These are phyloP conservation scores for Ceratocystis lukuohia DNA, from an alignment of 2,329 filamentous ascomycete species.

Conservation along the genomic window DNA sequence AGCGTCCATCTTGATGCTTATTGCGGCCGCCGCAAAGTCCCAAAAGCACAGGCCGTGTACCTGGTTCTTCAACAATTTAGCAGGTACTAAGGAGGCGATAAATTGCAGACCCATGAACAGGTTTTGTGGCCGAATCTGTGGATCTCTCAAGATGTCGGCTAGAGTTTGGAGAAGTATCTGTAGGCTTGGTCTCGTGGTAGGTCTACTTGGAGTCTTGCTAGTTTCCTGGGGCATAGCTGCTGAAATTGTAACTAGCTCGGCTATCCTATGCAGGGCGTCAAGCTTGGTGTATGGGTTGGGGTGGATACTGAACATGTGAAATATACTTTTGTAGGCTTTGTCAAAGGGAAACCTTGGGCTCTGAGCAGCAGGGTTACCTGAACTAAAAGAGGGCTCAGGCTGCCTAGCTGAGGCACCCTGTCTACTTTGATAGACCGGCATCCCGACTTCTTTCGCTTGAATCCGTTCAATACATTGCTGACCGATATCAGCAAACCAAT, in stretches of 20 bases:
- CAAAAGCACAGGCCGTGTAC: conserved; percentile 70
- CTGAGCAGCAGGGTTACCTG: background rate
- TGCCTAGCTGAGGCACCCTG: background rate
- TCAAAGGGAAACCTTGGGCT: conserved; percentile 61
- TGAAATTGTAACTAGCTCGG: conserved; percentile 67
- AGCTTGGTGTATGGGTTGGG: conserved; percentile 81
- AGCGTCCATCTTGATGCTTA: conserved; percentile 78
- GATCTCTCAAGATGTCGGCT: conserved; percentile 52
- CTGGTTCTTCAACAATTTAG: conserved; percentile 46
- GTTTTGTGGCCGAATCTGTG: conserved; percentile 60
- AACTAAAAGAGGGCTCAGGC: background rate
- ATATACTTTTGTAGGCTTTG: conserved; percentile 62
- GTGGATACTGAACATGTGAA: conserved; percentile 78
- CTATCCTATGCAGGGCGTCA: conserved; percentile 66
- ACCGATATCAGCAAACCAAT: conserved; percentile 62
- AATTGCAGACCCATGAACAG: conserved; percentile 72
- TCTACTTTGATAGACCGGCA: background rate
- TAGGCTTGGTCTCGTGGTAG: conserved; percentile 30
- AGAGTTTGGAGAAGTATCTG: conserved; percentile 55
- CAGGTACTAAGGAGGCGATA: conserved; percentile 52
- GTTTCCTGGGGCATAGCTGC: conserved; percentile 53
- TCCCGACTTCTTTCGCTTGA: conserved; percentile 29
- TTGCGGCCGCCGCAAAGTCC: conserved; percentile 74
- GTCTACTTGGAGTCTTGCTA: conserved; percentile 41
- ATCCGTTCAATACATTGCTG: conserved; percentile 52